phyloP scores from a whole-genome alignment of 78 protist species.

The Isochrysis galbana region DNA sequence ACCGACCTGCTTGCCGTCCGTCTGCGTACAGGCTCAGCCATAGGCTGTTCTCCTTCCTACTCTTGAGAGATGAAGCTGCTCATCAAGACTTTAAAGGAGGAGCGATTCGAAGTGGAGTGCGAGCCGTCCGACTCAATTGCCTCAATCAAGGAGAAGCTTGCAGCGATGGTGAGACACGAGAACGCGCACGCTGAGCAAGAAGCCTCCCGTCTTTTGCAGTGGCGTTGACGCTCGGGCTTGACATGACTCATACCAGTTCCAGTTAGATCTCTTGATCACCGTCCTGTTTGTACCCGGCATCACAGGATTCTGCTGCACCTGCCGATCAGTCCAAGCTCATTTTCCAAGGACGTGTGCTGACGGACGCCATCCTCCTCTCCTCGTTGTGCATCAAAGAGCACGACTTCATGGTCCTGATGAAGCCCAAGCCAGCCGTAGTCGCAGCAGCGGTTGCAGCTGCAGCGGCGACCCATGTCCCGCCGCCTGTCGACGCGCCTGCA shows the following conservation, averaged over 20 bases:
- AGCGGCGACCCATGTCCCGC: background rate
- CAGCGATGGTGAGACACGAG: no score
- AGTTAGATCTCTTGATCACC: no score
- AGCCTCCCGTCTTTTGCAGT: no score
- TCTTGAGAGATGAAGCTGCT: no score
- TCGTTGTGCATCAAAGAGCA: background rate
- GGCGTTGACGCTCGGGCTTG: no score
- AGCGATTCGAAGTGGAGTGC: background rate
- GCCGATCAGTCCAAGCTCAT: background rate
- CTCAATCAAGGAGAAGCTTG: background rate
- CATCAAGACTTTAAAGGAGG: background rate
- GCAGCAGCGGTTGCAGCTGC: background rate
- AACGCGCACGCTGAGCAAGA: no score
- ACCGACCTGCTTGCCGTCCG: no score
- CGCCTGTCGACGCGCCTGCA: no score
- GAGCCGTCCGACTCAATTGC: background rate
- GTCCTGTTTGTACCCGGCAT: no score
- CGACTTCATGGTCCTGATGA: background rate
- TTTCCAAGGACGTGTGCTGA: background rate
- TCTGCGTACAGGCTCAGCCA: no score
- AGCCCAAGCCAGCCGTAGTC: background rate
- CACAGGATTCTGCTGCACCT: background rate
- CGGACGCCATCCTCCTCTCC: background rate
- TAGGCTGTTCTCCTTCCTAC: no score
- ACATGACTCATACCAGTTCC: no score